These are phyloP conservation scores for Scleroderma citrinum DNA, from an alignment of 768 basidiomycete genomes.

Conservation along the genomic window DNA sequence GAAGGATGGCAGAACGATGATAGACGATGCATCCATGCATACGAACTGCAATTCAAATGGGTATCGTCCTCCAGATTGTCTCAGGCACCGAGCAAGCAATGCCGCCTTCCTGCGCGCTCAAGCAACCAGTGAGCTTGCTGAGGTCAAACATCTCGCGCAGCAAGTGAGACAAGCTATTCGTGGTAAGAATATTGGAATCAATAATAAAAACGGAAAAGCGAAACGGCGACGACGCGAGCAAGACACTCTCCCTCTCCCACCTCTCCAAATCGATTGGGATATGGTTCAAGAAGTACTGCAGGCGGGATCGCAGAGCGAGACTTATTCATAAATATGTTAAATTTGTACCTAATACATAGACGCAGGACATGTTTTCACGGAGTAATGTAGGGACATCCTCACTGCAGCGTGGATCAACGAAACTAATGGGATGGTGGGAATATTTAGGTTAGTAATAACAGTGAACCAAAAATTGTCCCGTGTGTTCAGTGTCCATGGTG, in stretches of 20 bases:
- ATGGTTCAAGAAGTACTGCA: not conserved
- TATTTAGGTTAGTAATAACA: too few species aligned
- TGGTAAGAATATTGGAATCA: not conserved
- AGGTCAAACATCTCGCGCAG: conserved; percentile 65
- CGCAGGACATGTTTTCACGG: too few species aligned
- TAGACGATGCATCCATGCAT: conserved; percentile 9
- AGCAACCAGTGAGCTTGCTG: conserved; percentile 62
- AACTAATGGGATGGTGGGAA: too few species aligned
- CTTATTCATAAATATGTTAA: not conserved
- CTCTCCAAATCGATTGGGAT: not conserved
- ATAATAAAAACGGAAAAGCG: not conserved
- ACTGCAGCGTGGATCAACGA: too few species aligned
- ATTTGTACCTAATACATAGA: too few species aligned
- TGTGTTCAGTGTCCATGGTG: conserved; percentile 6
- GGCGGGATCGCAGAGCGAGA: not conserved
- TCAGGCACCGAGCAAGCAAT: conserved; percentile 56
- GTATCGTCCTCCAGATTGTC: conserved; percentile 53
- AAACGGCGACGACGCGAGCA: not conserved
- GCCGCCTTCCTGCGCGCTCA: conserved; percentile 74
- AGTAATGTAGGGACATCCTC: too few species aligned
- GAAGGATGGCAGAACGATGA: conserved; percentile 56
- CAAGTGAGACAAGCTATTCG: conserved; percentile 38
- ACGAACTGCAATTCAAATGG: conserved; percentile 23
- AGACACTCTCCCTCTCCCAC: not conserved
- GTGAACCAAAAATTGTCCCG: too few species aligned